Evolutionary conservation across 1,284 basidiomycete genomes (phyloP), one percentile per base, ranked within the genome.

Genomic region (Melampsora americana): DNA sequence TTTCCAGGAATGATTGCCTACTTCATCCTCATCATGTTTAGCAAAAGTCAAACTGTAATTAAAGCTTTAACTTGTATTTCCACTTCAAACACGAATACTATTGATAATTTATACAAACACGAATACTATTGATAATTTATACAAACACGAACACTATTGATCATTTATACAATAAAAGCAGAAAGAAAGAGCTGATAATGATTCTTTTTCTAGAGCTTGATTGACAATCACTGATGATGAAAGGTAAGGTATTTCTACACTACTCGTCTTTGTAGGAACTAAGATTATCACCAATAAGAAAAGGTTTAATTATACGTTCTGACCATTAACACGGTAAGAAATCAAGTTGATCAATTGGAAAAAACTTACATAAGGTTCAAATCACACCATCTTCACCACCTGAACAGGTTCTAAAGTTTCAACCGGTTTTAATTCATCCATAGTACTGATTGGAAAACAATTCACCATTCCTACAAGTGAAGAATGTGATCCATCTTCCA

Each of bases 201-300:
- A n/a, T n/a, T n/a, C n/a, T n/a, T n/a, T 68, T 66, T 75, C 72
- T 9, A 75, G 32, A 16, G 72, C 18, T 62, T 75, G 72, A 20
- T 75, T 75, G 0, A 65, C 72, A 9, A 75, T 44, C 1, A 62
- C 11, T 12, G 72, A 75, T 14, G 65, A 35, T 20, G 50, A 66
- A 1, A 75, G 65, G 32, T 61, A 75, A 28, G 72, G 72, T 39
- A 75, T 44, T 7, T 66, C 28, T 2, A 75, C 7, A n/a, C 56
- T 68, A 28, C 18, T 67, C 23, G 66, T 68, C 46, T 75, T 75
- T 0, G 72, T 68, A 0, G 72, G 72, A 32, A 75, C 72, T 75
- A 18, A 62, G n/a, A n/a, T n/a, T n/a, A 9, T 18, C 30, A 16
- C 32, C 4, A 68, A 1, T 5, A 32, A 48, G 3, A 32, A 28